phyloP scores from a whole-genome alignment of 371 early-diverging fungal species.

The Actinomucor elegans region DNA sequence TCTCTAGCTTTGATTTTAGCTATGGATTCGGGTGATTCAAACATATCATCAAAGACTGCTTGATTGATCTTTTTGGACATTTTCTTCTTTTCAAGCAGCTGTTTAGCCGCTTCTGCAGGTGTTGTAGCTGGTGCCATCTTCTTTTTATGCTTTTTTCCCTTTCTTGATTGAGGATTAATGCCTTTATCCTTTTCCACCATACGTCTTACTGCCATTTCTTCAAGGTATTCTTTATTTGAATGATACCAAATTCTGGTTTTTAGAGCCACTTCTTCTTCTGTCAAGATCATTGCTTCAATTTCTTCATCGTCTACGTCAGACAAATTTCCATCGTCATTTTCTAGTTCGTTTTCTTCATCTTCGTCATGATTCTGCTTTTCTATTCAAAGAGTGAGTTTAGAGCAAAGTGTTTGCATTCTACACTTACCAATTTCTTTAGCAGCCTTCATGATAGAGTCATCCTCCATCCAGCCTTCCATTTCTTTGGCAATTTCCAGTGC shows the following conservation, averaged over 20 bases:
- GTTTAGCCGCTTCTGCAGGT: conserved; percentile 79
- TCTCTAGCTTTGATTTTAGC: conserved; percentile 44
- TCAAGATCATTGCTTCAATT: conserved; percentile 68
- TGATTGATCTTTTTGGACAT: conserved; percentile 93
- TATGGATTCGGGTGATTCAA: conserved; percentile 57
- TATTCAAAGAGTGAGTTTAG: no score
- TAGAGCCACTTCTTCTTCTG: conserved; percentile 71
- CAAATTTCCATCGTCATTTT: conserved; percentile 25
- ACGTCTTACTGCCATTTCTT: conserved; percentile 64
- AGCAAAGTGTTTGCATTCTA: no score
- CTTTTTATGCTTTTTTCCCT: conserved; percentile 29
- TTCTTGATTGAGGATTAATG: conserved; percentile 22
- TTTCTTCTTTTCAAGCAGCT: conserved; percentile 60
- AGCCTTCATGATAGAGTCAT: conserved; percentile 24
- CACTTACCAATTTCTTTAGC: conserved; percentile 39
- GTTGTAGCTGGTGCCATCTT: conserved; percentile 39
- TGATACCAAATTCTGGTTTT: conserved; percentile 86
- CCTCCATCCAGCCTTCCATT: conserved; percentile 41
- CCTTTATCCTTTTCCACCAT: conserved; percentile 56
- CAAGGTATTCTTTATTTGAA: conserved; percentile 84
- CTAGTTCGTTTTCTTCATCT: conserved; percentile 9
- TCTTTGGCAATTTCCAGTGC: conserved; percentile 41
- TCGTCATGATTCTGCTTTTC: conserved; percentile 15
- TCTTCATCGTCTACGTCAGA: conserved; percentile 82
- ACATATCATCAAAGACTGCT: conserved; percentile 74